phyloP scores from a whole-genome alignment of 2,329 filamentous ascomycete genomes.

The Stemphylium lycopersici region DNA sequence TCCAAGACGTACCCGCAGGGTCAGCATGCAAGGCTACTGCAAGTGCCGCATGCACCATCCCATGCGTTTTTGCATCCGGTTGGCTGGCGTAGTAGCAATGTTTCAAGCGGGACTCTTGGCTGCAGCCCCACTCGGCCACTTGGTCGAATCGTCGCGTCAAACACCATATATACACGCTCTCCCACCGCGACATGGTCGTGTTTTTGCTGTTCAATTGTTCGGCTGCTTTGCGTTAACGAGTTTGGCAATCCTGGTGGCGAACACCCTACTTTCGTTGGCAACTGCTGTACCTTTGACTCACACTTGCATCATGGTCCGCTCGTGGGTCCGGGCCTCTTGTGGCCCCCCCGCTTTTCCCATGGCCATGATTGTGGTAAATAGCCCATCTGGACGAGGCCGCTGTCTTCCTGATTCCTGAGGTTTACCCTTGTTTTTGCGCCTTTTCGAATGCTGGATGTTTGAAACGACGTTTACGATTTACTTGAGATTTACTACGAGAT shows the following conservation, averaged over 20 bases:
- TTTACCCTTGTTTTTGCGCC: constrained; percentile 13
- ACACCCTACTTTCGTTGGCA: constrained; percentile 12
- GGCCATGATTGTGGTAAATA: constrained; percentile 37
- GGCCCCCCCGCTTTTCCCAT: constrained; percentile 19
- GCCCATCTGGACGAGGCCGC: constrained; percentile 29
- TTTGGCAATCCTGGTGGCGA: constrained; percentile 16
- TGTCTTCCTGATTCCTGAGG: constrained; percentile 33
- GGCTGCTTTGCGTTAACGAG: constrained; percentile 37
- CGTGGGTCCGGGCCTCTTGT: constrained; percentile 32
- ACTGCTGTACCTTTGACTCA: constrained; percentile 47
- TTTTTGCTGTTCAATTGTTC: constrained; percentile 43
- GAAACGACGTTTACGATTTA: constrained; percentile 27
- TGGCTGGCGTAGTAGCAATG: constrained; percentile 33
- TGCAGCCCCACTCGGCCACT: constrained; percentile 28
- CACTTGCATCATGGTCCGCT: constrained; percentile 46
- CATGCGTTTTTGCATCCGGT: constrained; percentile 23
- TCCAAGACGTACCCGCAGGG: constrained; percentile 27
- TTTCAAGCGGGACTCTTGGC: constrained; percentile 42
- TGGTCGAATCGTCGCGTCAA: constrained; percentile 49
- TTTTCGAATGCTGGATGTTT: constrained; percentile 27
- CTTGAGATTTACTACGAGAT: constrained; percentile 16
- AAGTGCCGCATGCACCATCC: constrained; percentile 30
- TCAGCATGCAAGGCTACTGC: constrained; percentile 34
- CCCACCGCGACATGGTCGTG: constrained; percentile 51
- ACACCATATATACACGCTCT: constrained; percentile 47